phyloP scores from a whole-genome alignment of 768 basidiomycete species.

The Agrocybe pediades region DNA sequence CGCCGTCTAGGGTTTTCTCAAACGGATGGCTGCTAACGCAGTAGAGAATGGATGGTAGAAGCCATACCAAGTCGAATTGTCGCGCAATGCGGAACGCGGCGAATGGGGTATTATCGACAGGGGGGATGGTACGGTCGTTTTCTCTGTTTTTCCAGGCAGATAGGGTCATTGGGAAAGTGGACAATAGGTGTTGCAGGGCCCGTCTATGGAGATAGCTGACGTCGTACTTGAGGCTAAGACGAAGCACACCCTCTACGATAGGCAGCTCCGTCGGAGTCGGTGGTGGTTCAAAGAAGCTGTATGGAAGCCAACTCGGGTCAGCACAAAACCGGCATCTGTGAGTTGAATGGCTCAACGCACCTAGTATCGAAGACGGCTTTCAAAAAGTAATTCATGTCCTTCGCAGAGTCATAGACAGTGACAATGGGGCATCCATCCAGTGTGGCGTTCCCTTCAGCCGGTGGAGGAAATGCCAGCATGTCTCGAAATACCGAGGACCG shows the following conservation, averaged over 20 bases:
- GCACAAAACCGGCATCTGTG: not conserved
- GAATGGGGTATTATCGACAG: slow-evolving; percentile 40
- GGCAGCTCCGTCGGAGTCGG: slow-evolving; percentile 29
- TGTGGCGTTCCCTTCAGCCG: slow-evolving; percentile 24
- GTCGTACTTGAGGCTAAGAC: slow-evolving; percentile 40
- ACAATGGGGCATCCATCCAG: slow-evolving; percentile 35
- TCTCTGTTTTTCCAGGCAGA: slow-evolving; percentile 34
- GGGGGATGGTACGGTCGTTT: slow-evolving; percentile 34
- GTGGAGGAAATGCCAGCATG: slow-evolving; percentile 40
- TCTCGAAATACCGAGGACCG: slow-evolving; percentile 38
- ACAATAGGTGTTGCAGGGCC: slow-evolving; percentile 33
- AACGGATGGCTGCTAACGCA: slow-evolving; percentile 38
- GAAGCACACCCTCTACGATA: slow-evolving; percentile 35
- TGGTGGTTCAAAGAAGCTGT: slow-evolving; percentile 36
- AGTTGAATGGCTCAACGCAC: slow-evolving; percentile 16
- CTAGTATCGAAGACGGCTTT: slow-evolving; percentile 37
- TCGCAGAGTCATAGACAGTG: slow-evolving; percentile 31
- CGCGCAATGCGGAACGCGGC: slow-evolving; percentile 33
- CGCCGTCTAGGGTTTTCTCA: slow-evolving; percentile 36
- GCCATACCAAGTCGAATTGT: slow-evolving; percentile 35
- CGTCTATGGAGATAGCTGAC: slow-evolving; percentile 34
- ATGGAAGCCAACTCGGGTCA: not conserved
- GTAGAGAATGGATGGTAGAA: slow-evolving; percentile 37
- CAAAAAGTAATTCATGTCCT: slow-evolving; percentile 35
- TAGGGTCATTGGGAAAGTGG: slow-evolving; percentile 37